Conservation (phyloP, 1,284 basidiomycete species). For the Gymnopus androsaceus region DNA sequence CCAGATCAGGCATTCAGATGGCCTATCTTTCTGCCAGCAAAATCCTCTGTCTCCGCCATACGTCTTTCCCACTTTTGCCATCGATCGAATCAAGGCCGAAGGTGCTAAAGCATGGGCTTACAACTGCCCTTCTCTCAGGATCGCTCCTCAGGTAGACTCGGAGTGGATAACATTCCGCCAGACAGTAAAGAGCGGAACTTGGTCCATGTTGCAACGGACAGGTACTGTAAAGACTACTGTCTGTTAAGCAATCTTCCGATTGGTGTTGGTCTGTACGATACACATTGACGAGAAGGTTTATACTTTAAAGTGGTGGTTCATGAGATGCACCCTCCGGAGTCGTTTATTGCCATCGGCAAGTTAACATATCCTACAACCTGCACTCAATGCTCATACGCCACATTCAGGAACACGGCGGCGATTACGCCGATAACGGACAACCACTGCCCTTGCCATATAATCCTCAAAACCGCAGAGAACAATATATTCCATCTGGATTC, state of each 20-base stretch:
- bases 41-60: constrained; percentile 42
- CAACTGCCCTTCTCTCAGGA: constrained; percentile 32
- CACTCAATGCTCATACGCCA: not conserved
- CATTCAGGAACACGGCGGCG: constrained; percentile 60
- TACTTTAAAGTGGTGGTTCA: constrained; percentile 64
- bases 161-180: constrained; percentile 31
- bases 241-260: constrained; percentile 65
- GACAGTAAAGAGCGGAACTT: constrained; percentile 39
- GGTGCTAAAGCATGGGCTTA: constrained; percentile 55
- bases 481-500: constrained; percentile 44
- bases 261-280: constrained; percentile 59
- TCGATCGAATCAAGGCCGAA: constrained; percentile 47
- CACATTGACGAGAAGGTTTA: constrained; percentile 51
- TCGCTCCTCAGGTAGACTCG: constrained; percentile 45
- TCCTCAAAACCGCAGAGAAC: constrained; percentile 21
- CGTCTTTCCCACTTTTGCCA: constrained; percentile 48
- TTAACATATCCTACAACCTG: not conserved
- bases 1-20: constrained; percentile 52
- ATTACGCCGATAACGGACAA: constrained; percentile 37
- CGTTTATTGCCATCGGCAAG: constrained; percentile 62
- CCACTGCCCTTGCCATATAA: not conserved
- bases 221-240: constrained; percentile 50
- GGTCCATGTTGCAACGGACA: constrained; percentile 41
- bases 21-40: constrained; percentile 48
- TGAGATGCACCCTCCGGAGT: constrained; percentile 42